These are phyloP conservation scores for Epicoccum sorghinum DNA, from an alignment of 2,329 filamentous ascomycete species.

Conservation along the genomic window DNA sequence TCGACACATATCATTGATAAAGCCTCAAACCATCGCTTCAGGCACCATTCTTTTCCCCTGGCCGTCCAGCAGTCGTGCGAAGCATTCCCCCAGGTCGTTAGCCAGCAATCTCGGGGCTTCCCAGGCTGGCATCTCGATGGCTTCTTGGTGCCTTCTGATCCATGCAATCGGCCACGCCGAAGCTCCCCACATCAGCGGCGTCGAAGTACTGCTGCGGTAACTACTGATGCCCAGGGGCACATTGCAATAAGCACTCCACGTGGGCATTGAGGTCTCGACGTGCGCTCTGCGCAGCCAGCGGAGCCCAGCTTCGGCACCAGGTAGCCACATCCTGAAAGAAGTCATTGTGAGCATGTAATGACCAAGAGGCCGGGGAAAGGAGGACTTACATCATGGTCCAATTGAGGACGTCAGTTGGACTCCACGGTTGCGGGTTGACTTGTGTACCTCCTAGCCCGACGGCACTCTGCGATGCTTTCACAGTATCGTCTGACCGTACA, in stretches of 20 bases:
- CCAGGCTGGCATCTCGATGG: slow-evolving; percentile 47
- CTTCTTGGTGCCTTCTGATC: slow-evolving; percentile 45
- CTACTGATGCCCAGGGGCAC: slow-evolving; percentile 51
- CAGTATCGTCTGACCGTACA: slow-evolving; percentile 9
- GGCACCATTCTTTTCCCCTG: background rate
- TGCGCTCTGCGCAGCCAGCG: slow-evolving; percentile 53
- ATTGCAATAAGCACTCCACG: slow-evolving; percentile 27
- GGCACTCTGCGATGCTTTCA: background rate
- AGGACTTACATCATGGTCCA: slow-evolving; percentile 52
- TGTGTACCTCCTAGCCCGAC: background rate
- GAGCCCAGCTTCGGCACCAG: slow-evolving; percentile 29
- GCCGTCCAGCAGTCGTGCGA: slow-evolving; percentile 22
- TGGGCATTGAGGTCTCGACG: slow-evolving; percentile 26
- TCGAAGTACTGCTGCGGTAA: slow-evolving; percentile 36
- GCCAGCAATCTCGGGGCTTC: slow-evolving; percentile 50
- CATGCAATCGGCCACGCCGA: slow-evolving; percentile 47
- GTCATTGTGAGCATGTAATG: background rate
- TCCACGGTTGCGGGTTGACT: slow-evolving; percentile 28
- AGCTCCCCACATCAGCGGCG: slow-evolving; percentile 48
- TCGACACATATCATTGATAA: no score
- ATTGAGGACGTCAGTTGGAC: slow-evolving; percentile 61
- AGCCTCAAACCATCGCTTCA: background rate
- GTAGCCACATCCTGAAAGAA: slow-evolving; percentile 12
- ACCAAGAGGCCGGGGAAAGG: background rate
- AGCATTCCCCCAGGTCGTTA: slow-evolving; percentile 51